Conservation (phyloP, 768 basidiomycete species). For the Coprinopsis sp. region DNA sequence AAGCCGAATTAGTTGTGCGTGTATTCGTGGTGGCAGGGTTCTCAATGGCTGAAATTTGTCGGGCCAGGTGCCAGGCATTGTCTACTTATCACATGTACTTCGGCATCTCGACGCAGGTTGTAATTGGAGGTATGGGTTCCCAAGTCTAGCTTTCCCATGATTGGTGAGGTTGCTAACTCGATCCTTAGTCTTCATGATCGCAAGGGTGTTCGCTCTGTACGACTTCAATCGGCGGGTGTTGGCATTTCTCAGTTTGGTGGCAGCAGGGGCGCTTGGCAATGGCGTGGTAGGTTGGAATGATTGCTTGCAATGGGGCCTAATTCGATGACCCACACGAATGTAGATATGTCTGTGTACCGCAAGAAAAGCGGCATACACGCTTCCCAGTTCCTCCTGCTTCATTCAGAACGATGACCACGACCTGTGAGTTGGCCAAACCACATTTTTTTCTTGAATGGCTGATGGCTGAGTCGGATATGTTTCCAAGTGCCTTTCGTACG, state of each 20-base stretch:
- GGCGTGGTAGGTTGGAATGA: conserved; percentile 20
- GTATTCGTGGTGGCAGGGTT: too few relatives aligned
- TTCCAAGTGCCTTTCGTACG: too few relatives aligned
- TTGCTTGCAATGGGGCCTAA: too few relatives aligned
- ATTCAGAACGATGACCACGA: too few relatives aligned
- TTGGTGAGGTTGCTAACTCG: not conserved
- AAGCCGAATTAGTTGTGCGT: too few relatives aligned
- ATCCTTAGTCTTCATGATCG: conserved; percentile 31
- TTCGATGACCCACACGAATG: too few relatives aligned
- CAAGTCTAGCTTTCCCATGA: not conserved
- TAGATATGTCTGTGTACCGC: not conserved
- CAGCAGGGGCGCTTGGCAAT: conserved; percentile 22
- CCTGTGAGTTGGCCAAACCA: too few relatives aligned
- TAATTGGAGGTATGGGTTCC: conserved; percentile 33
- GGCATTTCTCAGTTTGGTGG: conserved; percentile 20
- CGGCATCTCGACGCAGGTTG: conserved; percentile 29
- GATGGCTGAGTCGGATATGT: too few relatives aligned
- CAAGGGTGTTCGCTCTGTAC: conserved; percentile 39
- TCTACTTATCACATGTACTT: conserved; percentile 25
- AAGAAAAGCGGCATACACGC: not conserved
- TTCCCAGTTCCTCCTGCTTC: not conserved
- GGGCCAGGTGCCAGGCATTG: conserved; percentile 21
- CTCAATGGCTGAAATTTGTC: not conserved
- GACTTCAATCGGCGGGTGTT: conserved; percentile 25
- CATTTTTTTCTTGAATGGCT: too few relatives aligned